Evolutionary conservation across 2,329 filamentous ascomycete species (phyloP).

Genomic region (Phialemonium atrogriseum): DNA sequence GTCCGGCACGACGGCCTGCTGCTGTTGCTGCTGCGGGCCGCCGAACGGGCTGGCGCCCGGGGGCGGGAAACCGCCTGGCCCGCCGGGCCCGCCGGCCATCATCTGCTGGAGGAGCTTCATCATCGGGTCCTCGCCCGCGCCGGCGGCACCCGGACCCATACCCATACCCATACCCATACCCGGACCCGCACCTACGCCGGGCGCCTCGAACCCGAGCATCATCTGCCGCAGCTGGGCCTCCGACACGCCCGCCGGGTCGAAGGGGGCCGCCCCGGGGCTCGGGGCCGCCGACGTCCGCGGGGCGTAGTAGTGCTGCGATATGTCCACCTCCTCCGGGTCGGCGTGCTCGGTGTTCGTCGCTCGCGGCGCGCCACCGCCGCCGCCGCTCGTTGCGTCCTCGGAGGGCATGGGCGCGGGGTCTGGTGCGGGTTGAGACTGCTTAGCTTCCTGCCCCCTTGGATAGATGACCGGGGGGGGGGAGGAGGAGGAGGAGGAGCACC

Average conservation of each 20-base stretch:
- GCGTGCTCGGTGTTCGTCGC: slow-evolving; percentile 28
- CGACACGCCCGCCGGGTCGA: slow-evolving; percentile 26
- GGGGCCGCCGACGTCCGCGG: slow-evolving; percentile 38
- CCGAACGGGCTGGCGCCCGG: slow-evolving; percentile 26
- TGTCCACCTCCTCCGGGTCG: slow-evolving; percentile 71
- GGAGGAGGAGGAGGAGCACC: too few relatives aligned
- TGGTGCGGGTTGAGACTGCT: not conserved
- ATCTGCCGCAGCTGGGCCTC: slow-evolving; percentile 57
- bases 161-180: slow-evolving; percentile 16
- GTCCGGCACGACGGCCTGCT: slow-evolving; percentile 22
- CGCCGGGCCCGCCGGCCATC: slow-evolving; percentile 38
- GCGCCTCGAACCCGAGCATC: slow-evolving; percentile 49
- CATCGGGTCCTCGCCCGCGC: slow-evolving; percentile 51
- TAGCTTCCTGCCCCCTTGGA: too few relatives aligned
- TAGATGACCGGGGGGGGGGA: too few relatives aligned
- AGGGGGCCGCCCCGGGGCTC: slow-evolving; percentile 14
- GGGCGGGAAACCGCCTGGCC: slow-evolving; percentile 23
- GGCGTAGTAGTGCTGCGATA: slow-evolving; percentile 64
- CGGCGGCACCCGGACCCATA: slow-evolving; percentile 21
- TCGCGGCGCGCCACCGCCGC: slow-evolving; percentile 20
- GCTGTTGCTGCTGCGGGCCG: slow-evolving; percentile 21
- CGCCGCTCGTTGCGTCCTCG: too few relatives aligned
- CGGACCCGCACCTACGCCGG: slow-evolving; percentile 9
- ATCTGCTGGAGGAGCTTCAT: slow-evolving; percentile 71
- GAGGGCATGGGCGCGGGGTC: slow-evolving; percentile 7